phyloP scores from a whole-genome alignment of 2,329 filamentous ascomycete species.

The Colletotrichum sp. region DNA sequence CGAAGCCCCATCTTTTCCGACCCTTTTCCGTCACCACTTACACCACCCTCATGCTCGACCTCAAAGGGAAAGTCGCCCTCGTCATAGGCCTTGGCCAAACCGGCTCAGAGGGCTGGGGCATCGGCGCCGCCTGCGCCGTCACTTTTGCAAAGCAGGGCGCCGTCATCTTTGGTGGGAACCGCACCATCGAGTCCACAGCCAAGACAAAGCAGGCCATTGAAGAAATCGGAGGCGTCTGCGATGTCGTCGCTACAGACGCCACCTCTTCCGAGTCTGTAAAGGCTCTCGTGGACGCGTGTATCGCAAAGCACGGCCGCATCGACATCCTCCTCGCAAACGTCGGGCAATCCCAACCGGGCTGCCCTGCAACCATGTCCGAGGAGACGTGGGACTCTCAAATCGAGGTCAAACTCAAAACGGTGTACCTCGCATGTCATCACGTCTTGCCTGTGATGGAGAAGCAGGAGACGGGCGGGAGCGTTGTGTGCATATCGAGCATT shows the following conservation, averaged over 20 bases:
- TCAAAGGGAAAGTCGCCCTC: slow-evolving; percentile 47
- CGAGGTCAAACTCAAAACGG: slow-evolving; percentile 59
- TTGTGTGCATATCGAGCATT: slow-evolving; percentile 53
- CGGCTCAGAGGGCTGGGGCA: slow-evolving; percentile 51
- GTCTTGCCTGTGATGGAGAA: slow-evolving; percentile 59
- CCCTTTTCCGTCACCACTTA: background rate
- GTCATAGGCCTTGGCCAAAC: slow-evolving; percentile 51
- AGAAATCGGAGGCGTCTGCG: slow-evolving; percentile 33
- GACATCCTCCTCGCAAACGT: slow-evolving; percentile 68
- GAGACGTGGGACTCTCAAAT: slow-evolving; percentile 56
- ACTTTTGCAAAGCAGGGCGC: slow-evolving; percentile 52
- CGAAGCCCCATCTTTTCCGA: background rate
- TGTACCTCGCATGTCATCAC: slow-evolving; percentile 56
- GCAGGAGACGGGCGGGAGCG: slow-evolving; percentile 41
- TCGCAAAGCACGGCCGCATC: slow-evolving; percentile 56
- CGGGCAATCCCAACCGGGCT: slow-evolving; percentile 58
- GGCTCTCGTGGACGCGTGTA: slow-evolving; percentile 53
- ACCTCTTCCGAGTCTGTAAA: slow-evolving; percentile 57
- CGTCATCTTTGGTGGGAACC: slow-evolving; percentile 54
- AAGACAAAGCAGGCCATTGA: slow-evolving; percentile 43
- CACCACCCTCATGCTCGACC: slow-evolving; percentile 28
- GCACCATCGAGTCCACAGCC: slow-evolving; percentile 42
- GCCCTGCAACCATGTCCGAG: slow-evolving; percentile 52
- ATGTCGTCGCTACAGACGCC: slow-evolving; percentile 52
- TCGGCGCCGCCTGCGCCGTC: slow-evolving; percentile 53